phyloP scores from a whole-genome alignment of 2,329 filamentous ascomycete species.

The Diaporthe destruens region DNA sequence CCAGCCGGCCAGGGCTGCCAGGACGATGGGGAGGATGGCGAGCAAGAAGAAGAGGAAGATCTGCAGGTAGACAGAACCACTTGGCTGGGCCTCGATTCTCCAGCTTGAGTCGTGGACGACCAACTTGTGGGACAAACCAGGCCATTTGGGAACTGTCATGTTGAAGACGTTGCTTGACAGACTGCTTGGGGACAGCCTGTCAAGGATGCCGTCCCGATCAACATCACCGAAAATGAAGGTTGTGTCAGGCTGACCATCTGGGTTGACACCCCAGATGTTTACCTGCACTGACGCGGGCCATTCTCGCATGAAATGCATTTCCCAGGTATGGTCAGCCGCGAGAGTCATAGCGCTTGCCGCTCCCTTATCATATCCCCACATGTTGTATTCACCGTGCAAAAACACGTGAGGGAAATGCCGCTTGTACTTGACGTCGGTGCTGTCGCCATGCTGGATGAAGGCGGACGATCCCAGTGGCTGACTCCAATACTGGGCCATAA shows the following conservation, averaged over 20 bases:
- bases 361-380: conserved; percentile 72
- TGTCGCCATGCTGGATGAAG: conserved; percentile 70
- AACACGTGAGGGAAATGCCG: conserved; percentile 73
- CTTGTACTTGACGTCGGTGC: conserved; percentile 54
- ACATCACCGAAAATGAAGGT: conserved; percentile 70
- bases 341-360: conserved; percentile 63
- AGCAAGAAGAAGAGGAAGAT: conserved; percentile 66
- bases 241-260: conserved; percentile 70
- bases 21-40: conserved; percentile 63
- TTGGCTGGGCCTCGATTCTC: conserved; percentile 63
- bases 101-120: conserved; percentile 66
- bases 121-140: conserved; percentile 67
- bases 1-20: conserved; percentile 64
- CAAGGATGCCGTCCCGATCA: conserved; percentile 68
- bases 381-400: conserved; percentile 71
- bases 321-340: conserved; percentile 64
- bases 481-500: conserved; percentile 73
- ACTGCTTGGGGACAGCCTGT: conserved; percentile 70
- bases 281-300: conserved; percentile 72
- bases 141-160: conserved; percentile 66
- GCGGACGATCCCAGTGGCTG: conserved; percentile 68
- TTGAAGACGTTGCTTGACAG: conserved; percentile 67
- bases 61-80: conserved; percentile 65
- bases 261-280: conserved; percentile 75
- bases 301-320: conserved; percentile 71